Conservation (phyloP, 169 alveolate species). For the Pseudocohnilembus persalinus region DNA sequence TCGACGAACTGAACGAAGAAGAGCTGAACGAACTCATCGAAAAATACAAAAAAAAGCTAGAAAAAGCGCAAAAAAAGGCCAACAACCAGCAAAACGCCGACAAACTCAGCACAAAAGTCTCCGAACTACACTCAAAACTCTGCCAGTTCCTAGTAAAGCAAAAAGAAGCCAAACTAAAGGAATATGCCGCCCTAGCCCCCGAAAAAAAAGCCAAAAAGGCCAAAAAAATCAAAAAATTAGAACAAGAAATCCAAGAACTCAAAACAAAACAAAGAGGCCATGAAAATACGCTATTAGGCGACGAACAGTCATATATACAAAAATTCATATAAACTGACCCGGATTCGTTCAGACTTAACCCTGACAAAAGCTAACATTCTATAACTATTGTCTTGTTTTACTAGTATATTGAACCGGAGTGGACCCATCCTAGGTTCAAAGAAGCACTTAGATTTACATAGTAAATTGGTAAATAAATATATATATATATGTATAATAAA, state of each 20-base stretch:
- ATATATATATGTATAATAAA: too few relatives aligned
- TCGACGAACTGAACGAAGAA: neutral
- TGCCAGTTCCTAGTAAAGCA: too few relatives aligned
- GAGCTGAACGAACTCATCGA: neutral
- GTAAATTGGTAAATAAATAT: neutral
- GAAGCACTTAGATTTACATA: neutral
- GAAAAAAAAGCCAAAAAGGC: too few relatives aligned
- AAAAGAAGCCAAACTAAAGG: too few relatives aligned
- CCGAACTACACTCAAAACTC: too few relatives aligned
- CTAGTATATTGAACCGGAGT: neutral
- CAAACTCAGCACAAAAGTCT: too few relatives aligned
- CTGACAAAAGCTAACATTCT: neutral
- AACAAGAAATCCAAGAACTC: neutral
- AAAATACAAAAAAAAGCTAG: neutral
- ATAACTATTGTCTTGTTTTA: neutral
- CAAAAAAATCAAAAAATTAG: too few relatives aligned
- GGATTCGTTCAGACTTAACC: neutral
- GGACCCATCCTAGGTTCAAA: neutral
- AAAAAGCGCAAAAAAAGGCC: neutral
- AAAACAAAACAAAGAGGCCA: neutral
- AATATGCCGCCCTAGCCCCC: too few relatives aligned
- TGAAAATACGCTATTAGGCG: neutral
- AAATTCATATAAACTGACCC: neutral
- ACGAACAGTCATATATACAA: neutral
- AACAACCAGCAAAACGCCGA: too few relatives aligned